A percentile compares a stretch with the other conserved stretches of the same genome.
phyloP scores from a whole-genome alignment of 139 green algal species.

The Chlamydomonas asymmetrica region DNA sequence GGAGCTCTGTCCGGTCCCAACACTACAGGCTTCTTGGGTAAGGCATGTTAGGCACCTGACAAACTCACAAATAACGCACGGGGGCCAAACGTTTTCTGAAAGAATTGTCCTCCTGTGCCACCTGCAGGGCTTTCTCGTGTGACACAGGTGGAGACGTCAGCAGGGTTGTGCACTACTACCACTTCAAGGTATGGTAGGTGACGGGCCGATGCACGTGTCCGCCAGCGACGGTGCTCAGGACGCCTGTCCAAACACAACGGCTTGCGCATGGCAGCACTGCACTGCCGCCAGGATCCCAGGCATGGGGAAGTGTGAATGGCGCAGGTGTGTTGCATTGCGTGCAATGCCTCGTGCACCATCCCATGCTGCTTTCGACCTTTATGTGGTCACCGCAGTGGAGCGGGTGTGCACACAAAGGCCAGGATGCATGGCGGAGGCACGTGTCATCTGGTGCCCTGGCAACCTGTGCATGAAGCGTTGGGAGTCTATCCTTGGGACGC shows the following conservation, averaged over 20 bases:
- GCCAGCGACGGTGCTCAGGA: neutral
- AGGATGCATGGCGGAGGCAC: too few species aligned
- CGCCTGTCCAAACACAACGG: neutral
- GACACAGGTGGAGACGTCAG: conserved; percentile 1
- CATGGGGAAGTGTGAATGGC: too few species aligned
- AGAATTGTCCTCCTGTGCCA: neutral
- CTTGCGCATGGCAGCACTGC: neutral
- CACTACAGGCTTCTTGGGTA: neutral
- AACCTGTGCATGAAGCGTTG: too few species aligned
- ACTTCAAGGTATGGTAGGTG: neutral
- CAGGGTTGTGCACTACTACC: neutral
- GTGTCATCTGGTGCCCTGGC: too few species aligned
- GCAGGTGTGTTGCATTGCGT: too few species aligned
- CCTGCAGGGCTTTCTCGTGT: neutral
- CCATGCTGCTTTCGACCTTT: neutral
- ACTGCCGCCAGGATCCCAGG: neutral
- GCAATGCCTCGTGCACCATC: neutral
- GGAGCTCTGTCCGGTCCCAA: neutral
- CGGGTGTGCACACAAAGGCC: too few species aligned
- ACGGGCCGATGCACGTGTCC: neutral
- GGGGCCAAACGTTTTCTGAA: neutral
- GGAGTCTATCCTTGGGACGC: too few species aligned
- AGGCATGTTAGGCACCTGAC: neutral
- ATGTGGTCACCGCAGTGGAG: too few species aligned
- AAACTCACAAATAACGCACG: neutral